Percentiles rank a stretch among this genome's conserved stretches.
phyloP scores from a whole-genome alignment of 2,329 filamentous ascomycete genomes.

The Fonsecaea pugnacius region DNA sequence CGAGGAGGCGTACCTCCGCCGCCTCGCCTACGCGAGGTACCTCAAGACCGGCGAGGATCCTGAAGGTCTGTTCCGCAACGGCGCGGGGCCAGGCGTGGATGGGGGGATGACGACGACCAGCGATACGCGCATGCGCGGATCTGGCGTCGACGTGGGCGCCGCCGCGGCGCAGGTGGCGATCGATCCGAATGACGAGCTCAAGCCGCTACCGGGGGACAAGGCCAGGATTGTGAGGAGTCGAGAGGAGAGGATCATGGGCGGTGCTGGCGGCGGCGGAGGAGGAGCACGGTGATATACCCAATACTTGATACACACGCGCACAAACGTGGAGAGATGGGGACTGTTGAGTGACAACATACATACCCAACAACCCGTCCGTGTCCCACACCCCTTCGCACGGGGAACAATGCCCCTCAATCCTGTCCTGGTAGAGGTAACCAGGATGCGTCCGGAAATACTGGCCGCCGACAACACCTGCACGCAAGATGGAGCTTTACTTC shows the following conservation, averaged over 20 bases:
- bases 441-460: too few species aligned
- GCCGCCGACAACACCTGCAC: too few species aligned
- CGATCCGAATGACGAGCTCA: conserved; percentile 57
- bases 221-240: conserved; percentile 52
- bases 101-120: conserved; percentile 36
- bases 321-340: not conserved
- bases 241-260: conserved; percentile 50
- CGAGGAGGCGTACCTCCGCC: conserved; percentile 44
- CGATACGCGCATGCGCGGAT: not conserved
- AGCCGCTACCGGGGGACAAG: conserved; percentile 55
- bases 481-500: too few species aligned
- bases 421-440: too few species aligned
- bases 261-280: not conserved
- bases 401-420: too few species aligned
- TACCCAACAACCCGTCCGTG: too few species aligned
- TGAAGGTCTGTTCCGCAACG: conserved; percentile 33
- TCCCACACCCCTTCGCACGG: too few species aligned
- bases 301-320: not conserved
- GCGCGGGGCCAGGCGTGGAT: conserved; percentile 27
- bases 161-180: conserved; percentile 30
- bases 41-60: conserved; percentile 38
- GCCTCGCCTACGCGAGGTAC: conserved; percentile 33
- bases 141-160: conserved; percentile 21
- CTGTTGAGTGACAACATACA: too few species aligned
- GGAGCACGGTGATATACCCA: not conserved